Evolutionary conservation across 1,284 basidiomycete genomes (phyloP), one percentile per base, ranked within the genome.

Genomic region (Malassezia sympodialis): DNA sequence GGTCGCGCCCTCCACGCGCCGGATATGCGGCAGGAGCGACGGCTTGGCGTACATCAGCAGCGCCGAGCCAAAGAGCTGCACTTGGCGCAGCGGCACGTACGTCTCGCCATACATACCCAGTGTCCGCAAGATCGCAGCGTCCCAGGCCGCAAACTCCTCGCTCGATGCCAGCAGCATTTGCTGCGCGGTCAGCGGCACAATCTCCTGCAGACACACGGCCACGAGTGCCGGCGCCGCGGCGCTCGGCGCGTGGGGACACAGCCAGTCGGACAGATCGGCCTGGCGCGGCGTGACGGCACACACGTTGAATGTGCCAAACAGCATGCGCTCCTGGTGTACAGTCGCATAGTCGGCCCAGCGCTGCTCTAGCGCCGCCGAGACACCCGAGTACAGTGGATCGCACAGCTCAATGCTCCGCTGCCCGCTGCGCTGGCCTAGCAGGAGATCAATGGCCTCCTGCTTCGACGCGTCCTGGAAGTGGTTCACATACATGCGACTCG

Each of bases 381-480:
- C 83, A 78, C 86, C 82, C 67, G 96, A 90, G 67, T 91, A 87
- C 27, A 96, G 82, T 0, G 93, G 91, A 72, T 99, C 90, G 39
- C 87, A 96, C 51, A 98, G 87, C 7, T 85, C 84, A 10, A 98
- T 90, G 60, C 85, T 85, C 56, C 79, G 79, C 76, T 96, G 91
- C 45, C 84, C 84, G 58, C 82, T 88, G 76, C 96, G 80, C 73
- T 96, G 90, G 6, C 93, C 93, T 61, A 98, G 79, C 63, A 98
- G 86, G 81, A 90, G 86, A 70, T 98, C 94, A 60, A 98, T 96
- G 0, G 91, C 88, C 17, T 82, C 78, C 69, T 99, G 94, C 75
- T 98, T 98, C 41, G 81, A 83, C 75, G 88, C 89, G 75, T 99
- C 94, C 65, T 93, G 88, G 73, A 98, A 96, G 72, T 96, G 96